Percentiles rank a stretch among this genome's conserved stretches.
Evolutionary conservation across 495 filamentous ascomycete genomes (phyloP).

Genomic region (Aspergillus kassunensis): DNA sequence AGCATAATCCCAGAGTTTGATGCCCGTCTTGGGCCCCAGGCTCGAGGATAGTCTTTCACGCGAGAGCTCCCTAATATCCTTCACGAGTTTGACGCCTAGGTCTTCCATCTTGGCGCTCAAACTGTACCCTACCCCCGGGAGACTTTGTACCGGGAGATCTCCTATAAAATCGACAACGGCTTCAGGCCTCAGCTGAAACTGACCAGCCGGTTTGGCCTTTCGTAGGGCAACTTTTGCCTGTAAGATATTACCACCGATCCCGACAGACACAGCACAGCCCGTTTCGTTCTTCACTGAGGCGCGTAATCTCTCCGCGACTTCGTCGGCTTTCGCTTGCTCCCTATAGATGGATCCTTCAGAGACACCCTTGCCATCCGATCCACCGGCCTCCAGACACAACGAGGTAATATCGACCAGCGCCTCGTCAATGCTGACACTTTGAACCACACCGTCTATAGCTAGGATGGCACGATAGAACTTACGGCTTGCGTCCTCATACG

Average conservation of each 20-base stretch:
- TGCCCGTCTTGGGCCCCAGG: conserved; percentile 87
- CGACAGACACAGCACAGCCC: conserved; percentile 85
- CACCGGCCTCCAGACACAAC: conserved; percentile 61
- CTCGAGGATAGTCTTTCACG: conserved; percentile 68
- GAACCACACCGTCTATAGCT: conserved; percentile 73
- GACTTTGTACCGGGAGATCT: conserved; percentile 66
- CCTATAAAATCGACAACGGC: conserved; percentile 73
- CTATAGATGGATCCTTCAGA: conserved; percentile 70
- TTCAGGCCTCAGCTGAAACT: conserved; percentile 79
- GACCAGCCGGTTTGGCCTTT: conserved; percentile 92
- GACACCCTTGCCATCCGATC: conserved; percentile 62
- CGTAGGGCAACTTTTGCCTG: conserved; percentile 85
- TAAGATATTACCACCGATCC: conserved; percentile 87
- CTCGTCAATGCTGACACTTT: conserved; percentile 96
- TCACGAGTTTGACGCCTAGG: conserved; percentile 75
- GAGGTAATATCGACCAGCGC: conserved; percentile 75
- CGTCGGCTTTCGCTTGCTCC: conserved; percentile 77
- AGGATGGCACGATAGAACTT: conserved; percentile 83
- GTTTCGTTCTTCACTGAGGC: conserved; percentile 67
- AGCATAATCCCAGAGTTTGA: conserved; percentile 86
- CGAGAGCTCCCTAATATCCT: conserved; percentile 70
- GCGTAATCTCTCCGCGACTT: conserved; percentile 65
- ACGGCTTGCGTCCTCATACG: conserved; percentile 87
- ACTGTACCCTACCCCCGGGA: conserved; percentile 87
- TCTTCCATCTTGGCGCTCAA: conserved; percentile 81